These are phyloP conservation scores for Penicillium parvum DNA, from an alignment of 495 filamentous ascomycete species.

Conservation along the genomic window DNA sequence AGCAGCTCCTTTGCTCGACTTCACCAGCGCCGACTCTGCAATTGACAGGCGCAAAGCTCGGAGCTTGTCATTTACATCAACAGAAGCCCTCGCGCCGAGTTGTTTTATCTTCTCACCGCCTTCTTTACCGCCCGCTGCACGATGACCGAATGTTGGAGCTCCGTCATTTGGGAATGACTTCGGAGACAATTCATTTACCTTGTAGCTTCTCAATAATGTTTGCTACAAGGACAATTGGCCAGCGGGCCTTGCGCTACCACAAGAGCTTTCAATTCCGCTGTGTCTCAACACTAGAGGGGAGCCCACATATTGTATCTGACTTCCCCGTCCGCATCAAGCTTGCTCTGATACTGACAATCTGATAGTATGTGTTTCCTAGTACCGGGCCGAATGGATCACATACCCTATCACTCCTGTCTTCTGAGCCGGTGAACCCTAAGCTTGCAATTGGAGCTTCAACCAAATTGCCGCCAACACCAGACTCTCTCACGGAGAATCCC, in stretches of 20 bases:
- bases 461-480: conserved; percentile 68
- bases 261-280: conserved; percentile 30
- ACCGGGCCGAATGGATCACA: conserved; percentile 38
- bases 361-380: conserved; percentile 68
- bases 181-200: too few relatives aligned
- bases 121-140: conserved; percentile 16
- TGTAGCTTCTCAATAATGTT: conserved; percentile 25
- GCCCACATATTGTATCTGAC: conserved; percentile 51
- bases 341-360: conserved; percentile 14
- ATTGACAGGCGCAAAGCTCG: conserved; percentile 10
- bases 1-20: conserved; percentile 5
- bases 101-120: conserved; percentile 9
- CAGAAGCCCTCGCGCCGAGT: conserved; percentile 1
- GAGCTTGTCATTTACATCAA: neutral
- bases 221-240: conserved; percentile 15
- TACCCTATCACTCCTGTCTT: conserved; percentile 72
- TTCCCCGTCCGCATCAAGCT: neutral
- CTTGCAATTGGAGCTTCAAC: conserved; percentile 75
- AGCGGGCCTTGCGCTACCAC: conserved; percentile 14
- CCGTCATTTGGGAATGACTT: neutral
- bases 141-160: conserved; percentile 11
- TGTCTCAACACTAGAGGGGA: conserved; percentile 51
- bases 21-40: conserved; percentile 5
- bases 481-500: conserved; percentile 72
- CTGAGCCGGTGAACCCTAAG: conserved; percentile 59